phyloP scores from a whole-genome alignment of 495 filamentous ascomycete species.

The Amphirosellinia nigrospora region DNA sequence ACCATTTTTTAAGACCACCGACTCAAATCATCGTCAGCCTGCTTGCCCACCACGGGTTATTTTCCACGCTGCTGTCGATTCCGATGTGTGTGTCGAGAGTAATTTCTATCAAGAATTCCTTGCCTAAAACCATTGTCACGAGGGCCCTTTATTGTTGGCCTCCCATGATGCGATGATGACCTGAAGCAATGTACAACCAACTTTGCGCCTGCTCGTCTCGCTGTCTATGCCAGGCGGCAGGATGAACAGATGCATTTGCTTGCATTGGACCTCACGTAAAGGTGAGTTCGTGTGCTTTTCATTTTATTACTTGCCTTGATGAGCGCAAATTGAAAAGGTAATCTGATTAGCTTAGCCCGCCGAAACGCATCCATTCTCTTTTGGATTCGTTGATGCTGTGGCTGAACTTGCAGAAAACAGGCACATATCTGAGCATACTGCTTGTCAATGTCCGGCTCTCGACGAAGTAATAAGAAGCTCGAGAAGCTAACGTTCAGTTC shows the following conservation, averaged over 20 bases:
- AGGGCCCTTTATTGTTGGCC: slow-evolving; percentile 79
- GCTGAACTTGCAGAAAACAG: slow-evolving; percentile 27
- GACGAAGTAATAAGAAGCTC: background rate
- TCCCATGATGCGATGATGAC: slow-evolving; percentile 98
- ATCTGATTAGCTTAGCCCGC: slow-evolving; percentile 26
- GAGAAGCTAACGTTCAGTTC: slow-evolving; percentile 2
- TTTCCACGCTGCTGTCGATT: slow-evolving; percentile 79
- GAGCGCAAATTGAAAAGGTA: slow-evolving; percentile 23
- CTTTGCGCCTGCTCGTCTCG: background rate
- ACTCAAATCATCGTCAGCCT: slow-evolving; percentile 91
- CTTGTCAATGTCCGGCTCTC: background rate
- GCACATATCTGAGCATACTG: slow-evolving; percentile 25
- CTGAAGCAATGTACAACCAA: slow-evolving; percentile 67
- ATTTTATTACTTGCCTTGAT: slow-evolving; percentile 19
- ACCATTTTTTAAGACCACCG: slow-evolving; percentile 74
- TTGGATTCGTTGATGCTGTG: slow-evolving; percentile 13
- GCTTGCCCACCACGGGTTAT: slow-evolving; percentile 39
- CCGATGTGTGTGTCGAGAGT: slow-evolving; percentile 89
- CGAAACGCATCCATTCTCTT: background rate
- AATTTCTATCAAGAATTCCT: slow-evolving; percentile 60
- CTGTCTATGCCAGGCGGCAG: background rate
- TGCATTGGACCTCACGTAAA: background rate
- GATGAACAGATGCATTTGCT: too few relatives aligned
- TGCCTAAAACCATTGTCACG: slow-evolving; percentile 99
- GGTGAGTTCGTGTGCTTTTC: slow-evolving; percentile 17